phyloP scores from a whole-genome alignment of 768 basidiomycete species.

The Clathrus columnatus region DNA sequence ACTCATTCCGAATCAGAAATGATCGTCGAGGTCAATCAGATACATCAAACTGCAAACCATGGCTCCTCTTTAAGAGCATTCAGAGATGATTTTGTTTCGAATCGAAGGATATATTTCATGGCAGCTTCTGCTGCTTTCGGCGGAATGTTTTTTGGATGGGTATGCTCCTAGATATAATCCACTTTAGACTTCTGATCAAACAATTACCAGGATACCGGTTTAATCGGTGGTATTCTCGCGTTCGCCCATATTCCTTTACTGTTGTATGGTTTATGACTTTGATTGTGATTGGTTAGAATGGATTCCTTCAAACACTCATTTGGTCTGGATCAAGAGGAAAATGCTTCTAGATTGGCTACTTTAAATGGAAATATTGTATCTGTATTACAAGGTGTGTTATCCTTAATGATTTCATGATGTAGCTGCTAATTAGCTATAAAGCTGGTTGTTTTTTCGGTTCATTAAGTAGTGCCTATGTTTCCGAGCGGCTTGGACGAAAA shows the following conservation, averaged over 20 bases:
- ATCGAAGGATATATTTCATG: constrained; percentile 7
- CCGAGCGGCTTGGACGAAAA: constrained; percentile 38
- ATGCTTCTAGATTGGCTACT: constrained; percentile 28
- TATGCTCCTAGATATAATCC: not conserved
- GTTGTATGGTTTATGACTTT: not conserved
- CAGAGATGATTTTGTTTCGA: not conserved
- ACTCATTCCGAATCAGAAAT: too few relatives aligned
- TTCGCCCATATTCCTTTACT: not conserved
- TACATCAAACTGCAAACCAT: too few relatives aligned
- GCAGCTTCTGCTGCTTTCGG: constrained; percentile 8
- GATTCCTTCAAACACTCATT: constrained; percentile 40
- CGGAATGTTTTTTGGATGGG: constrained; percentile 9
- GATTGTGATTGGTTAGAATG: constrained; percentile 19
- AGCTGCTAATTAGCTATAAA: not conserved
- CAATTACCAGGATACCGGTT: constrained; percentile 36
- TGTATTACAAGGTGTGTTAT: constrained; percentile 34
- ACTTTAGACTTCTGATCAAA: not conserved
- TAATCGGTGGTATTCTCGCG: constrained; percentile 43
- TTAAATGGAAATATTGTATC: constrained; percentile 46
- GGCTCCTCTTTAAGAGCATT: not conserved
- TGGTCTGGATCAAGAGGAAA: constrained; percentile 31
- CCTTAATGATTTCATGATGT: not conserved
- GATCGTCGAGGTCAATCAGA: too few relatives aligned
- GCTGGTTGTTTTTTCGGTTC: constrained; percentile 29
- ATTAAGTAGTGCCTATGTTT: constrained; percentile 31